Evolutionary conservation across 805 yeast species (phyloP).

Genomic region (Teunomyces aglyptinius): DNA sequence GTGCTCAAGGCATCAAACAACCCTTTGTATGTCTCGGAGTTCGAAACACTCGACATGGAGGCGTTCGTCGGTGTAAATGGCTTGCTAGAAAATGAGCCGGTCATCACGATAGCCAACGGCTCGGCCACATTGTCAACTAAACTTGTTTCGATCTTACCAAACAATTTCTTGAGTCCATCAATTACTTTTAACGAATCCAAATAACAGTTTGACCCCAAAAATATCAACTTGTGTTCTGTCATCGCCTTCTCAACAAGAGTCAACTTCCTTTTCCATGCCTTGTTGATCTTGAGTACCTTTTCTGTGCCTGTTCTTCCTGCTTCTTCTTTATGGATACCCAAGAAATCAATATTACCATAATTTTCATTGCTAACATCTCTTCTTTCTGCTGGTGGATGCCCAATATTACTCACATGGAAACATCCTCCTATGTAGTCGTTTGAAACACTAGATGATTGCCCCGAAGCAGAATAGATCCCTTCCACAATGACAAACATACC

Average conservation of each 20-base stretch:
- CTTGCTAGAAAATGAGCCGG: constrained; percentile 73
- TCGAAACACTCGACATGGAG: constrained; percentile 46
- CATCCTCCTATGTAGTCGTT: constrained; percentile 37
- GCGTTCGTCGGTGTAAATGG: constrained; percentile 63
- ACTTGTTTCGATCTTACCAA: constrained; percentile 46
- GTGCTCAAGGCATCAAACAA: constrained; percentile 74
- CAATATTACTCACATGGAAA: constrained; percentile 72
- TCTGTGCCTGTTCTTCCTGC: constrained; percentile 11
- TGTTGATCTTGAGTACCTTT: constrained; percentile 56
- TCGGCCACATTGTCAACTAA: constrained; percentile 33
- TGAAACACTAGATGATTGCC: constrained; percentile 37
- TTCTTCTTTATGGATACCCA: constrained; percentile 38
- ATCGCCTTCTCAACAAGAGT: constrained; percentile 55
- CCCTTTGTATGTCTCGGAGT: constrained; percentile 57
- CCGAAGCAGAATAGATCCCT: constrained; percentile 75
- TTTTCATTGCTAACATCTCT: constrained; percentile 65
- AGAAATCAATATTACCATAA: constrained; percentile 76
- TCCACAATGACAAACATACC: constrained; percentile 82
- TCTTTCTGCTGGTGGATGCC: constrained; percentile 87
- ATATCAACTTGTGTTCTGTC: constrained; percentile 55
- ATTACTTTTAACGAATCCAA: constrained; percentile 59
- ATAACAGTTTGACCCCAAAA: constrained; percentile 73
- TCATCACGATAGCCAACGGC: constrained; percentile 71
- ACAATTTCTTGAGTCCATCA: constrained; percentile 64
- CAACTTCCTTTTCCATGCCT: constrained; percentile 53